phyloP scores from a whole-genome alignment of 169 alveolate genomes.

The Cryptosporidium xiaoi region DNA sequence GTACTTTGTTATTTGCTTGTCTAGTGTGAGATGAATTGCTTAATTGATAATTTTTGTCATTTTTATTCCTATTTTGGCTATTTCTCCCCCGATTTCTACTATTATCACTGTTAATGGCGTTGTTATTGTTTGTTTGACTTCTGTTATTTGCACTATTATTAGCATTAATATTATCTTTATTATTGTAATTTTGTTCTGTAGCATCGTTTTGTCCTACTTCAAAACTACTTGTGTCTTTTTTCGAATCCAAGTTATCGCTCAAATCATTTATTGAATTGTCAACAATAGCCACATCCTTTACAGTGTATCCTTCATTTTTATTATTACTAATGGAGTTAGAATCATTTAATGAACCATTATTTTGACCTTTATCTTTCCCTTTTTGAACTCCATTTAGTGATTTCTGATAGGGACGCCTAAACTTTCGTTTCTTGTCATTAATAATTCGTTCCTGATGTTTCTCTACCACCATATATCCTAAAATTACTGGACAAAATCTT shows the following conservation, averaged over 20 bases:
- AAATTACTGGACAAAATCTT: conserved; percentile 23
- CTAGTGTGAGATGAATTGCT: neutral
- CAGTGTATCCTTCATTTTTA: conserved; percentile 10
- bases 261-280: neutral
- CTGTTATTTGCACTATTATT: conserved; percentile 4
- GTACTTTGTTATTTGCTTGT: neutral
- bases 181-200: neutral
- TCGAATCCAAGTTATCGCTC: neutral
- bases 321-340: conserved; percentile 17
- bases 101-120: conserved; percentile 7
- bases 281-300: too few species aligned
- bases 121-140: neutral
- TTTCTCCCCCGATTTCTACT: neutral
- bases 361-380: conserved; percentile 49
- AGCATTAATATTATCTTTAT: neutral
- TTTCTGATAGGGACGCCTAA: conserved; percentile 69
- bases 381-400: conserved; percentile 71
- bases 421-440: conserved; percentile 67
- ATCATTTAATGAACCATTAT: neutral
- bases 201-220: conserved; percentile 1
- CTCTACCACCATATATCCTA: conserved; percentile 69
- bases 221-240: neutral
- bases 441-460: conserved; percentile 70
- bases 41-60: neutral
- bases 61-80: neutral